Conservation (phyloP, 345 rosid genomes). For the Moringa oleifera region DNA sequence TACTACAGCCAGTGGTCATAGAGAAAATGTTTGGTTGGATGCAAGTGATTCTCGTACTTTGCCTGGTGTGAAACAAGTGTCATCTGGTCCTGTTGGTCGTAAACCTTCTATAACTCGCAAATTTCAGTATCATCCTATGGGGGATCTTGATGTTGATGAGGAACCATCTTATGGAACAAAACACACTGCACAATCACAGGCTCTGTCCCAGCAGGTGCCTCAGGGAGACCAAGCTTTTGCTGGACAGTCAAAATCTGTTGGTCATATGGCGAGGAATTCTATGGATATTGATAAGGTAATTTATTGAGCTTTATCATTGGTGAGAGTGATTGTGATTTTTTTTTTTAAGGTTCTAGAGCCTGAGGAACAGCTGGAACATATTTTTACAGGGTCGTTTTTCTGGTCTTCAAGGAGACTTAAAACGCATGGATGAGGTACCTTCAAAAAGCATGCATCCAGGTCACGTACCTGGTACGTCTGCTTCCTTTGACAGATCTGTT, state of each 20-base stretch:
- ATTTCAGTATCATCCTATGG: slow-evolving; percentile 97
- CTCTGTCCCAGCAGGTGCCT: slow-evolving; percentile 28
- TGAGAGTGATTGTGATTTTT: not conserved
- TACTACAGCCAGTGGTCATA: slow-evolving; percentile 25
- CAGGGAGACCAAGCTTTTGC: slow-evolving; percentile 28
- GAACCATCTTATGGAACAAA: slow-evolving; percentile 41
- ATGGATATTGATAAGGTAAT: slow-evolving; percentile 49
- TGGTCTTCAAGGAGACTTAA: slow-evolving; percentile 36
- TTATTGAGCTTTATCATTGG: not conserved
- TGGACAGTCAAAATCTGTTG: slow-evolving; percentile 36
- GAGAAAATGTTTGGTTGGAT: slow-evolving; percentile 43
- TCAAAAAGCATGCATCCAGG: slow-evolving; percentile 34
- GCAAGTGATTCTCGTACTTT: slow-evolving; percentile 35
- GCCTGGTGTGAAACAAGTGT: slow-evolving; percentile 42
- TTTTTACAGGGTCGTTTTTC: slow-evolving; percentile 30
- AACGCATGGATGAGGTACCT: slow-evolving; percentile 29
- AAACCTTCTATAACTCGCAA: slow-evolving; percentile 49
- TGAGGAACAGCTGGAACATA: slow-evolving; percentile 9
- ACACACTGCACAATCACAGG: slow-evolving; percentile 25
- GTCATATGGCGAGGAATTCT: slow-evolving; percentile 34
- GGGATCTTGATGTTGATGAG: slow-evolving; percentile 52
- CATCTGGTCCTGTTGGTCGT: slow-evolving; percentile 32
- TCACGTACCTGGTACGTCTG: slow-evolving; percentile 32
- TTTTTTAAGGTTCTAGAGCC: slow-evolving; percentile 1
- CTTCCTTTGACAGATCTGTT: slow-evolving; percentile 36